Evolutionary conservation across 139 green algal species (phyloP), one percentile per base, ranked within the genome.

Genomic region (Ettlia oleoabundans): DNA sequence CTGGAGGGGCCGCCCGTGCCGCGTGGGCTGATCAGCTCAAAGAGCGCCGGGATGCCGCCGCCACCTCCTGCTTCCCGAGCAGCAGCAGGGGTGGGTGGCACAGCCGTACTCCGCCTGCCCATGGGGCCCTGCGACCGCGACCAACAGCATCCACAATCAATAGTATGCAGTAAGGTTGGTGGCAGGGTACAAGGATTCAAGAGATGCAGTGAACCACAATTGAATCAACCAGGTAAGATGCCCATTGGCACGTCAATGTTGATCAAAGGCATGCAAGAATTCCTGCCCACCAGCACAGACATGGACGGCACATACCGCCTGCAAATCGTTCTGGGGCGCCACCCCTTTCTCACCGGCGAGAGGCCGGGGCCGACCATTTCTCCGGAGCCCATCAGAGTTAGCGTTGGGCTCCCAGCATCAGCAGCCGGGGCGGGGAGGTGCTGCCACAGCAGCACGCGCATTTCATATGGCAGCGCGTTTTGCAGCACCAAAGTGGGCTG

Each of bases 401-500:
- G 35, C 37, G 58, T 19, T 47, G 15, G 30, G 38, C 2, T 35
- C n/a, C n/a, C n/a, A n/a, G n/a, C n/a, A 4, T 35, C 8, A 32
- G 9, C 15, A 47, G 43, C 22, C 28, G 51, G 30, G 37, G 2
- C 35, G 21, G 65, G 79, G 52, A 64, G n/a, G 65, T 87, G 82
- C 89, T 92, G 89, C 87, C 89, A 92, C 4, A 92, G 70, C 37
- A 92, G 78, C 28, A 92, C 73, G 32, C 88, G 66, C 82, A 94
- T 90, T 40, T 86, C 82, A 70, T 95, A 96, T 3, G 93, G 93
- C 82, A 97, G 85, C 8, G 89, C 88, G 81, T 97, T 97, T 43
- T 86, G 88, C 51, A 97, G 67, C 42, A 91, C 68, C 66, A 94
- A 68, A 1, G 93, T 95, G 40, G 93, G 93, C 67, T 86, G 85